Evolutionary conservation across 495 filamentous ascomycete species (phyloP).

Genomic region (Letharia columbiana): DNA sequence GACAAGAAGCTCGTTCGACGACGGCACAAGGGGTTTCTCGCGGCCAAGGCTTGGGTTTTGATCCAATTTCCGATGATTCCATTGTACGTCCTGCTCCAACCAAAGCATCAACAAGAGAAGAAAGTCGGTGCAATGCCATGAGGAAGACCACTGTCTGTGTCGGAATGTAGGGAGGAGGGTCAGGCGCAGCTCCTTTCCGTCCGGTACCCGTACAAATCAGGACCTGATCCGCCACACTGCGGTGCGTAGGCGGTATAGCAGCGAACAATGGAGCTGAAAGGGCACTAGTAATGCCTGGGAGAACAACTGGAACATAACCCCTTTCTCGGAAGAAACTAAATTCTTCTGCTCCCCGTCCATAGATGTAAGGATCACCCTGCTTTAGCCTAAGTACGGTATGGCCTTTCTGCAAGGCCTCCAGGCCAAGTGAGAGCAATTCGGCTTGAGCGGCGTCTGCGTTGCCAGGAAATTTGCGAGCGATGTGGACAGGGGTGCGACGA

Average conservation of each 20-base stretch:
- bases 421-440: constrained; percentile 74
- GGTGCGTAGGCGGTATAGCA: constrained; percentile 76
- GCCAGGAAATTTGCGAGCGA: constrained; percentile 94
- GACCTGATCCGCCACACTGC: constrained; percentile 84
- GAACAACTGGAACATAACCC: constrained; percentile 61
- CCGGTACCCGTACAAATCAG: constrained; percentile 93
- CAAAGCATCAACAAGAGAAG: constrained; percentile 57
- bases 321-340: constrained; percentile 70
- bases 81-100: constrained; percentile 32
- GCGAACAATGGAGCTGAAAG: constrained; percentile 83
- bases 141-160: constrained; percentile 86
- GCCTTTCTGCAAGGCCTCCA: constrained; percentile 62
- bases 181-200: constrained; percentile 74
- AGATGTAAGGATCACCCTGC: constrained; percentile 94
- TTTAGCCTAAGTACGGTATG: constrained; percentile 80
- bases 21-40: constrained; percentile 76
- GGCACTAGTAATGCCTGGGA: constrained; percentile 86
- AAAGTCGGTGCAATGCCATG: constrained; percentile 86
- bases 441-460: constrained; percentile 91
- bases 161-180: constrained; percentile 66
- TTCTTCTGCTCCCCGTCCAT: constrained; percentile 90
- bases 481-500: constrained; percentile 78
- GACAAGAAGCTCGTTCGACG: constrained; percentile 86
- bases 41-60: constrained; percentile 34
- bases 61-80: constrained; percentile 4